Conservation (phyloP, 2,329 filamentous ascomycete species). For the Beauveria caledonica region DNA sequence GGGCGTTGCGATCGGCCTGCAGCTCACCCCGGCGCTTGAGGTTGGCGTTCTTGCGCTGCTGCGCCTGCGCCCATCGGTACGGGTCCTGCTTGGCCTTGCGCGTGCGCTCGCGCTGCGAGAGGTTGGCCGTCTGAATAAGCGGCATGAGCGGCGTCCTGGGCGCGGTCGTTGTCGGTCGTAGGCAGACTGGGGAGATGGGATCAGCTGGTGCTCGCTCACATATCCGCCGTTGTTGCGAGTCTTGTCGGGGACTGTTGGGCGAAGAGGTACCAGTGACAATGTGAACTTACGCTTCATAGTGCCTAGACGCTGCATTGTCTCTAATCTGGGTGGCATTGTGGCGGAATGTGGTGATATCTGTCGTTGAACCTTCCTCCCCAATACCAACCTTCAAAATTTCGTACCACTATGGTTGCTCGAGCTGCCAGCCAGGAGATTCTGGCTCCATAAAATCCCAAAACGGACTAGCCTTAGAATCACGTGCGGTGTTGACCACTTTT, state of each 20-base stretch:
- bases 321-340: constrained; percentile 62
- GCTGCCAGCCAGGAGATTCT: neutral
- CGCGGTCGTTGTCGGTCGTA: constrained; percentile 44
- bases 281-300: constrained; percentile 48
- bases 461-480: constrained; percentile 22
- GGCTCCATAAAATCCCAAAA: neutral
- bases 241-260: neutral
- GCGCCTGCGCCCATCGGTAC: constrained; percentile 71
- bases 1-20: constrained; percentile 51
- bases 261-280: constrained; percentile 10
- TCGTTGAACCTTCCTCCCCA: constrained; percentile 10
- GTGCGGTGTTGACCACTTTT: constrained; percentile 18
- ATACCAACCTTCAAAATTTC: constrained; percentile 29
- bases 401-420: constrained; percentile 11
- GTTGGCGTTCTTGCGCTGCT: constrained; percentile 78
- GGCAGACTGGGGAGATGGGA: constrained; percentile 40
- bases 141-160: constrained; percentile 45
- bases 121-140: constrained; percentile 55
- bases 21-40: constrained; percentile 66
- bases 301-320: constrained; percentile 50
- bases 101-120: constrained; percentile 55
- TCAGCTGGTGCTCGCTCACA: constrained; percentile 18
- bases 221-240: neutral
- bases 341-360: constrained; percentile 10
- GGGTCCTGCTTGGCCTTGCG: constrained; percentile 66